These are phyloP conservation scores for Fraxinus floribunda DNA, from an alignment of 305 asterid species.

Conservation along the genomic window DNA sequence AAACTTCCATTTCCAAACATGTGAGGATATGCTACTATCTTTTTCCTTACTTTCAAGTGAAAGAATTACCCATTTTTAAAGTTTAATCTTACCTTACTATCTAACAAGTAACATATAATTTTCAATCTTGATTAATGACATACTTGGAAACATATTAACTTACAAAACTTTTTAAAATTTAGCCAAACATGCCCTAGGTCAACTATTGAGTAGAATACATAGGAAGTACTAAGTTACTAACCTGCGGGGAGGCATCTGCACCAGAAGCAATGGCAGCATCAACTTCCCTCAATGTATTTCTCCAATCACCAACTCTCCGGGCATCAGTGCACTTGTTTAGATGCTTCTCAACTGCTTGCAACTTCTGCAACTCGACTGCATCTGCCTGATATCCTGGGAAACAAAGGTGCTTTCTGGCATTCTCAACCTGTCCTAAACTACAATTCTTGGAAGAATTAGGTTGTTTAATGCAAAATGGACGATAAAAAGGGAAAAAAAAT, in stretches of 20 bases:
- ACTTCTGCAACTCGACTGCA: slow-evolving; percentile 60
- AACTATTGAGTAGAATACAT: background rate
- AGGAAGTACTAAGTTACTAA: slow-evolving; percentile 8
- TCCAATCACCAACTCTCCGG: slow-evolving; percentile 70
- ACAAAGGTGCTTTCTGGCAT: slow-evolving; percentile 74
- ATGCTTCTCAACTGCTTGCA: slow-evolving; percentile 67
- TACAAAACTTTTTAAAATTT: background rate
- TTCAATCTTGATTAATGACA: background rate
- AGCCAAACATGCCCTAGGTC: background rate
- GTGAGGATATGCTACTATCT: background rate
- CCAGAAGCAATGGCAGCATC: slow-evolving; percentile 77
- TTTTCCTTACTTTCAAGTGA: background rate
- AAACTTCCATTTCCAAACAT: background rate
- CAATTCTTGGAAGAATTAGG: slow-evolving; percentile 45
- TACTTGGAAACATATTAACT: background rate
- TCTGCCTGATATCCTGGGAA: slow-evolving; percentile 59
- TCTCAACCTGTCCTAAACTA: slow-evolving; percentile 96
- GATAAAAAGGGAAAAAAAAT: slow-evolving; percentile 10
- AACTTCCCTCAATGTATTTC: slow-evolving; percentile 55
- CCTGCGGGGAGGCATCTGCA: slow-evolving; percentile 83
- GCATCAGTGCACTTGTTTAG: slow-evolving; percentile 60
- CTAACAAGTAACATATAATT: background rate
- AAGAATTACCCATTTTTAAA: background rate
- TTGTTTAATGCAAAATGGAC: slow-evolving; percentile 30
- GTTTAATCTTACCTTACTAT: background rate